Base-by-base conservation (phyloP, 805 yeast species). In the Pichia cephalocereana region DNA sequence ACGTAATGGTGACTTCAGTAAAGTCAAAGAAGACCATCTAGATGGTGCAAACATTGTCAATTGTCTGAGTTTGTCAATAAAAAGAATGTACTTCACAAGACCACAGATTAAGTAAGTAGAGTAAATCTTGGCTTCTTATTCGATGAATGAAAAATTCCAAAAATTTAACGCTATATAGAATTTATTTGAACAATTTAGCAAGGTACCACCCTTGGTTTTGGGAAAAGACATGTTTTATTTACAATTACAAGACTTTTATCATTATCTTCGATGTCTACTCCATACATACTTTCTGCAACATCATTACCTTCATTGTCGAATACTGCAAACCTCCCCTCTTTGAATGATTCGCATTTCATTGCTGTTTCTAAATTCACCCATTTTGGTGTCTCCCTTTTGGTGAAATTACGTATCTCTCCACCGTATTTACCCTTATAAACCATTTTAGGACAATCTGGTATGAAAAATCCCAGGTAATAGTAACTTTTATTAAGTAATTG, bases 361-460 rank as follows among this genome's bases (percentile, higher is more conserved):
- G 37, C 37, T 7, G 17, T 15, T 10, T 34, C 37, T 12, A 59
- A 31, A 23, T 47, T 47, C 11, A 53, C 52, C 46, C 48, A 50
- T n/a, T 26, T 26, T 1, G 39, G 47, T 26, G 31, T 46, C n/a
- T 38, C 47, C 0, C 40, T 42, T 2, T 40, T 41, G n/a, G 79
- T 14, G 8, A 14, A 63, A 57, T 85, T 89, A 42, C 83, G 61
- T 6, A 85, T 57, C 54, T 83, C 84, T 6, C 90, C 93, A 0
- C 91, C 91, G 63, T 83, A 88, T 51, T 79, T 76, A 28, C 74
- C 79, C 64, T 89, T 89, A 60, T 90, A 90, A 43, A 69, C 71
- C 96, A 89, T 88, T 63, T 89, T 89, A 0, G 68, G 71, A 61
- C 96, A 86, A 54, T 83, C 89, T 6, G 80, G 80, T 41, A 87